Conservation (phyloP, 2,329 filamentous ascomycete genomes). For the Pseudogymnoascus sp. region DNA sequence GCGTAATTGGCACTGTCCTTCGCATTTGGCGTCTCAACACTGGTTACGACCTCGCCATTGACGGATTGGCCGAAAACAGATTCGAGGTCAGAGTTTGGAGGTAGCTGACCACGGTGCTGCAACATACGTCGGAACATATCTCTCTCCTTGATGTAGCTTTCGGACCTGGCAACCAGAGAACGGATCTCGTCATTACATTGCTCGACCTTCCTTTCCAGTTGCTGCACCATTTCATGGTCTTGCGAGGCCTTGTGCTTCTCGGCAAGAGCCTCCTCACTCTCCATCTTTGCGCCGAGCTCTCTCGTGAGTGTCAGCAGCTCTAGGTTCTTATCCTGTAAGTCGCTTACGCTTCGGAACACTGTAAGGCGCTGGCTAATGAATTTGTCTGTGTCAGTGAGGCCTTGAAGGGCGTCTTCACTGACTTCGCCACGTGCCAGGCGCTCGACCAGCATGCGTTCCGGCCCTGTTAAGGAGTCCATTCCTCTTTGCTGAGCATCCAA, state of each 20-base stretch:
- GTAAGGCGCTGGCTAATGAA: constrained; percentile 88
- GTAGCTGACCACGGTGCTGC: constrained; percentile 63
- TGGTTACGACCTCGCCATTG: constrained; percentile 52
- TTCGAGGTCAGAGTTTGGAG: constrained; percentile 52
- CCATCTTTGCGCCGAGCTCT: constrained; percentile 80
- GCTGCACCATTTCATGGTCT: constrained; percentile 66
- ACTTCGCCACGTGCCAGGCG: constrained; percentile 71
- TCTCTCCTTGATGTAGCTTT: constrained; percentile 90
- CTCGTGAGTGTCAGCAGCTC: constrained; percentile 77
- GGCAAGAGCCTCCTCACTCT: constrained; percentile 76
- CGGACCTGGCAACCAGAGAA: constrained; percentile 73
- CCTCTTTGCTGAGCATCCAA: constrained; percentile 77
- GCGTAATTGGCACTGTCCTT: constrained; percentile 63
- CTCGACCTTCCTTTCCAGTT: constrained; percentile 64
- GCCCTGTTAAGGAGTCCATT: constrained; percentile 59
- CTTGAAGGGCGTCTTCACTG: constrained; percentile 61
- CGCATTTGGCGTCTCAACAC: constrained; percentile 46
- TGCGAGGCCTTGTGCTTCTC: constrained; percentile 56
- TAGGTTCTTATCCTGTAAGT: constrained; percentile 82
- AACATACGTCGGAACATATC: constrained; percentile 97
- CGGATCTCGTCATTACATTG: constrained; percentile 80
- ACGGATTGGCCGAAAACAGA: constrained; percentile 67
- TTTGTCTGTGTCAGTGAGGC: constrained; percentile 76
- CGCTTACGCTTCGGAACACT: constrained; percentile 76
- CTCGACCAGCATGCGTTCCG: constrained; percentile 70